Evolutionary conservation across 2,329 filamentous ascomycete genomes (phyloP).

Genomic region (Amauroascus verrucosus): DNA sequence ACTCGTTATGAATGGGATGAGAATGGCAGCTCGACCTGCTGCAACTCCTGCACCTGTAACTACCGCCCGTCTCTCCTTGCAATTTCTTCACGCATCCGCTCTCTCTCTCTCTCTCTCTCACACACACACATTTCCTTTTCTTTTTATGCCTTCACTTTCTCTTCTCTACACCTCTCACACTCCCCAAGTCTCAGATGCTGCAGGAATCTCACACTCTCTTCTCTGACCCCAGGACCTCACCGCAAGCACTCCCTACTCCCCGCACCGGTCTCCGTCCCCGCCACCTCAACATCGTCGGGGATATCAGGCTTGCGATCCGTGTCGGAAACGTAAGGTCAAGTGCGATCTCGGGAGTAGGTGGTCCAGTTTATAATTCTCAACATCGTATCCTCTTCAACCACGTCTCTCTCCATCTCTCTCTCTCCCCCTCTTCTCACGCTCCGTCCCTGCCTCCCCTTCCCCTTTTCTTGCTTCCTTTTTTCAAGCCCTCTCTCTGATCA

Average conservation of each 20-base stretch:
- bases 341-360: conserved; percentile 40
- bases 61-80: not conserved
- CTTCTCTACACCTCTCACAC: too few species aligned
- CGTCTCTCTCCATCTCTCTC: not conserved
- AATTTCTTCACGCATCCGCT: not conserved
- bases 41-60: conserved; percentile 6
- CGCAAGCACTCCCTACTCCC: conserved; percentile 22
- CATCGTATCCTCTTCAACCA: not conserved
- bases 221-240: conserved; percentile 18
- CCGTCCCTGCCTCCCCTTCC: conserved; percentile 7
- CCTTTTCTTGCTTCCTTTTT: not conserved
- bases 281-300: conserved; percentile 36
- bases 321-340: conserved; percentile 41
- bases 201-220: conserved; percentile 7
- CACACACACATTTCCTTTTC: not conserved
- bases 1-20: conserved; percentile 11
- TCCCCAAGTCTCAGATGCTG: not conserved
- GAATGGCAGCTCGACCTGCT: conserved; percentile 9
- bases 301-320: conserved; percentile 42
- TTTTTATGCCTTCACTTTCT: not conserved
- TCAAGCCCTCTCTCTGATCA: not conserved
- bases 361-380: conserved; percentile 5
- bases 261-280: conserved; percentile 26
- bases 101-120: conserved; percentile 1
- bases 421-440: conserved; percentile 17